Base-by-base conservation (phyloP, 805 yeast genomes). In the Candida ovalis region DNA sequence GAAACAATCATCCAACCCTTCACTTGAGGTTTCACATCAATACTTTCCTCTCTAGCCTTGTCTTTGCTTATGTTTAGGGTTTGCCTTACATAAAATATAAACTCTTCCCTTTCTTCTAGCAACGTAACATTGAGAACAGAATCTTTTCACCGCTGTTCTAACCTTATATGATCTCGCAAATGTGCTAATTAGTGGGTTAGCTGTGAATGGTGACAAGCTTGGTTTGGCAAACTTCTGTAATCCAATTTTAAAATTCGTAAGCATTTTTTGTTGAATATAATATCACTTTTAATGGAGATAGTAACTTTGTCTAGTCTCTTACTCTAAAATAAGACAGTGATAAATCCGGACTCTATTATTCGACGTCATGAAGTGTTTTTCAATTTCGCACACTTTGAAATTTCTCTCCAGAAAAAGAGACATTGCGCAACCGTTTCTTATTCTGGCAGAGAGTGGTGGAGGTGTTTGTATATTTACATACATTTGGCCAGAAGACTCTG, bases 41-140 rank as follows among this genome's bases (percentile, higher is more conserved):
- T 33, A 7, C 25, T 39, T 39, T n/a, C 6, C 12, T 18, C 25
- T 19, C 63, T 66, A 84, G 58, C 88, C 88, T 68, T 88, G 96
- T 68, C 96, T 88, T 70, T 91, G 97, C 70, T 91, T 91, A 70
- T 91, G 98, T 66, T 88, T 89, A 53, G 90, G 89, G 66, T 91
- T 88, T 42, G 94, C 76, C 67, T 91, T 94, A 76, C 99, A 92
- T 64, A 88, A 84, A 36, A 94, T 96, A 56, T 88, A 89, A 12
- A 91, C 92, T 61, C 94, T 78, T 38, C 99, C 99, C 71, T 91
- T 94, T 69, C 98, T 85, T 70, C 95, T 86, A 10, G 94, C 97
- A 69, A 88, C 80, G 58, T 85, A 86, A 67, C 99, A 94, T 66
- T 88, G 94, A 35, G 84, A 76, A 68, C 99, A 94, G 70, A 88